Percentiles rank a stretch among this genome's conserved stretches.
These are phyloP conservation scores for Medakamo hakoo DNA, from an alignment of 139 green algal species.

Conservation along the genomic window DNA sequence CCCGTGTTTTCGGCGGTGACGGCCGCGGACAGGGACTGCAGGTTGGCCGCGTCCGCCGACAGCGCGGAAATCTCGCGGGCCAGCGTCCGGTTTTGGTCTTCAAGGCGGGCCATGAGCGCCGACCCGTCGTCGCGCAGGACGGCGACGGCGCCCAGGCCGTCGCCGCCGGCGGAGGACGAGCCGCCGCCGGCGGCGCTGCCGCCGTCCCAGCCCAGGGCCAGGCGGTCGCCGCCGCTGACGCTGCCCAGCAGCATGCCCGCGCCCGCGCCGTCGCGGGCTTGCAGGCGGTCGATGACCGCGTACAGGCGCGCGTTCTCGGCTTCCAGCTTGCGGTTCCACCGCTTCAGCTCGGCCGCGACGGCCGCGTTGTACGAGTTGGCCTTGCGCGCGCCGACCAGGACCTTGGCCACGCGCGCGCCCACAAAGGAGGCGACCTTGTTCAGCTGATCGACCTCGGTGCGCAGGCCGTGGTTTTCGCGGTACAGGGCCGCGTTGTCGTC, in stretches of 20 bases:
- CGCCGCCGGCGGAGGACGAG: not conserved
- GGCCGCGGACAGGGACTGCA: not conserved
- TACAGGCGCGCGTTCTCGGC: slow-evolving; percentile 10
- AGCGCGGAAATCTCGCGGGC: slow-evolving; percentile 2
- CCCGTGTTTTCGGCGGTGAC: not conserved
- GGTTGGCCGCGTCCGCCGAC: not conserved
- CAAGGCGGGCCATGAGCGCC: not conserved
- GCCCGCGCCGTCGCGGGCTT: not conserved
- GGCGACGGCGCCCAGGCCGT: not conserved
- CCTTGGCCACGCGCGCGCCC: slow-evolving; percentile 1
- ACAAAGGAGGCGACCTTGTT: slow-evolving; percentile 6
- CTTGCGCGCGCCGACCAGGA: slow-evolving; percentile 3
- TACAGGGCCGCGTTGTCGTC: not conserved
- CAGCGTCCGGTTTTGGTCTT: slow-evolving; percentile 6
- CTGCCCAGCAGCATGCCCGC: not conserved
- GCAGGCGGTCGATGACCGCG: slow-evolving; percentile 3
- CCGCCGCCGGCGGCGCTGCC: not conserved
- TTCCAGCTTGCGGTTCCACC: slow-evolving; percentile 9
- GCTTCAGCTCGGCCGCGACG: slow-evolving; percentile 9
- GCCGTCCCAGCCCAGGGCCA: not conserved
- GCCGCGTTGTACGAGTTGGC: slow-evolving; percentile 3
- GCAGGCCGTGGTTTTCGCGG: slow-evolving; percentile 1
- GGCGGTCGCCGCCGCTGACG: no score
- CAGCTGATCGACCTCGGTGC: slow-evolving; percentile 1
- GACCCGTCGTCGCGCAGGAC: not conserved